phyloP scores from a whole-genome alignment of 345 rosid genomes.

The Ailanthus altissimus region DNA sequence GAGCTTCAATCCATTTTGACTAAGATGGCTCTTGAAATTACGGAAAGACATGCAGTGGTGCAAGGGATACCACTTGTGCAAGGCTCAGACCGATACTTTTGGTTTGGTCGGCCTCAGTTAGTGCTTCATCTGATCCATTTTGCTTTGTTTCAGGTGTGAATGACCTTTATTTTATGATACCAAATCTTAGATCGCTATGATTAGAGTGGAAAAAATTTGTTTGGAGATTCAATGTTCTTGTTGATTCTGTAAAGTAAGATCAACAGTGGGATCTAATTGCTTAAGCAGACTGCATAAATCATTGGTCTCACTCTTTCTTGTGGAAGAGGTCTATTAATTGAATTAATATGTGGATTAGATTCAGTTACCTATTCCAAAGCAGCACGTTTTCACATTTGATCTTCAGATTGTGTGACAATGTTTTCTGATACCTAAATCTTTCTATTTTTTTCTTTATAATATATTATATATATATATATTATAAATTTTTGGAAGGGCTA shows the following conservation, averaged over 20 bases:
- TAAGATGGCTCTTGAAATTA: slow-evolving; percentile 82
- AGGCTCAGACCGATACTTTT: slow-evolving; percentile 85
- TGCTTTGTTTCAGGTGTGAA: slow-evolving; percentile 81
- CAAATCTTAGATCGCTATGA: background rate
- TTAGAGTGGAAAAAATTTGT: background rate
- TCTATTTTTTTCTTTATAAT: background rate
- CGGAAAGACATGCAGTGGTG: slow-evolving; percentile 83
- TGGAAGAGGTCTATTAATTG: background rate
- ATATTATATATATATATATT: background rate
- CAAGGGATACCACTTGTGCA: slow-evolving; percentile 98
- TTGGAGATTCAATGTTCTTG: background rate
- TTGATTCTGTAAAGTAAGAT: background rate
- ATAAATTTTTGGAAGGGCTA: no score
- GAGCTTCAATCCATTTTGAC: slow-evolving; percentile 82
- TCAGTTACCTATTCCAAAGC: no score
- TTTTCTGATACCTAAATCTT: no score
- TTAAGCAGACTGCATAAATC: no score
- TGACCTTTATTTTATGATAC: background rate
- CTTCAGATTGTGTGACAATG: no score
- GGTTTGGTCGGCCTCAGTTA: slow-evolving; percentile 77
- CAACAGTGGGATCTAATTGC: background rate
- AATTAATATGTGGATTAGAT: no score
- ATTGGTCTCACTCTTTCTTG: background rate
- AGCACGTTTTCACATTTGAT: no score
- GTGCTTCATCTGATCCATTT: slow-evolving; percentile 88